These are phyloP conservation scores for Backusella circina DNA, from an alignment of 192 early-diverging fungal genomes.

Conservation along the genomic window DNA sequence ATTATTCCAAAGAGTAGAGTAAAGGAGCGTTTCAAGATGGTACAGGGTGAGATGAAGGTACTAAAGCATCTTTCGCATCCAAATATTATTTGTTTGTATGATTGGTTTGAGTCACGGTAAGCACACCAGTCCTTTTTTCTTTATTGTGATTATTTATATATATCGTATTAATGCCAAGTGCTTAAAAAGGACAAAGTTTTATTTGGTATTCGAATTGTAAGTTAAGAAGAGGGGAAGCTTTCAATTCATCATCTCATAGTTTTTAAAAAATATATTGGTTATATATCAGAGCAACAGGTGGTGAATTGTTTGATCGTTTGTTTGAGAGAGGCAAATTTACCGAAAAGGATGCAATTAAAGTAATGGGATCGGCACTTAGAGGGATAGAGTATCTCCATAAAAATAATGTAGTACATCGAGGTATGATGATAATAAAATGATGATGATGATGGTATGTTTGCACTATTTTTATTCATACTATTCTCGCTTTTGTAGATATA, in stretches of 20 bases:
- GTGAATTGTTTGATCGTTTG: slow-evolving; percentile 86
- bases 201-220: slow-evolving; percentile 70
- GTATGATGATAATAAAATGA: slow-evolving; percentile 35
- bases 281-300: slow-evolving; percentile 57
- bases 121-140: neutral
- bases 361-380: slow-evolving; percentile 68
- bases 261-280: too few species aligned
- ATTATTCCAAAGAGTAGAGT: slow-evolving; percentile 87
- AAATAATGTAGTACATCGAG: slow-evolving; percentile 82
- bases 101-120: slow-evolving; percentile 64
- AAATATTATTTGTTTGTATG: slow-evolving; percentile 84
- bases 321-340: slow-evolving; percentile 75
- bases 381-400: slow-evolving; percentile 84
- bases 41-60: slow-evolving; percentile 92
- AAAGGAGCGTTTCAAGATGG: slow-evolving; percentile 80
- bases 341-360: slow-evolving; percentile 73
- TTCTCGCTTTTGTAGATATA: slow-evolving; percentile 39
- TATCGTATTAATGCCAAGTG: neutral
- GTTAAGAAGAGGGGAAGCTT: too few species aligned
- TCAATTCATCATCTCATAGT: too few species aligned
- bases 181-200: slow-evolving; percentile 60
- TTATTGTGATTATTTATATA: neutral
- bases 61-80: slow-evolving; percentile 81
- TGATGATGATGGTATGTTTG: neutral
- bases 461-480: neutral